Evolutionary conservation across 768 basidiomycete species (phyloP), one percentile per base, ranked within the genome.

Genomic region (Russula olivacea): DNA sequence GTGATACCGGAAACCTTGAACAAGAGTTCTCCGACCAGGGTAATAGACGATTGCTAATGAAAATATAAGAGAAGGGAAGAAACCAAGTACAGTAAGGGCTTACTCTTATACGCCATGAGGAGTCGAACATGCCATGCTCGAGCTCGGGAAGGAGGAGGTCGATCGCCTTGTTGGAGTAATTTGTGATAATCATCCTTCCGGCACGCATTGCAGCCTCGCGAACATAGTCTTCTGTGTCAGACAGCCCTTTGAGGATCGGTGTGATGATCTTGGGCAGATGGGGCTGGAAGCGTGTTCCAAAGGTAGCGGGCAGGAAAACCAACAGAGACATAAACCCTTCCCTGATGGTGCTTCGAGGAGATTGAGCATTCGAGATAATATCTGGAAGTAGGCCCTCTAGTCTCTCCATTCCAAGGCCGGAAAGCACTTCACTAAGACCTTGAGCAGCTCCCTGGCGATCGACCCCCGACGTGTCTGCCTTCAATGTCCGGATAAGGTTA

Each of bases 261-360:
- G 88, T 78, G 48, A 98, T 91, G 71, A 99, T 96, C 74, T 93
- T 91, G 8, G 93, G 90, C 10, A 99, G 78, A 76, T 98, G 95
- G 0, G 95, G 96, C 67, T 94, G 87, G 83, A 99, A 98, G 49
- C 95, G 88, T 60, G 89, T 87, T 8, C 97, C 97, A 71, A 99
- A 98, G 1, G 96, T 98, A 2, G 94, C 88, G 1, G 97, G 96
- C 3, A 98, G 77, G 77, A 88, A 98, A 19, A 98, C 93, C 40
- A 99, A 84, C 14, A 98, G 79, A 0, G 95, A 97, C 88, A 99
- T 98, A 80, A 98, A 98, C 11, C 97, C 97, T 79, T 98, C 97
- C 40, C 94, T 84, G 47, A 98, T 90, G 30, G 93, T 95, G 28
- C 94, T 82, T 11, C 92, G 80, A 1, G 93, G 89, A 52, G 92